Conservation (phyloP, 148 eudicot genomes). For the Cornus kousa region DNA sequence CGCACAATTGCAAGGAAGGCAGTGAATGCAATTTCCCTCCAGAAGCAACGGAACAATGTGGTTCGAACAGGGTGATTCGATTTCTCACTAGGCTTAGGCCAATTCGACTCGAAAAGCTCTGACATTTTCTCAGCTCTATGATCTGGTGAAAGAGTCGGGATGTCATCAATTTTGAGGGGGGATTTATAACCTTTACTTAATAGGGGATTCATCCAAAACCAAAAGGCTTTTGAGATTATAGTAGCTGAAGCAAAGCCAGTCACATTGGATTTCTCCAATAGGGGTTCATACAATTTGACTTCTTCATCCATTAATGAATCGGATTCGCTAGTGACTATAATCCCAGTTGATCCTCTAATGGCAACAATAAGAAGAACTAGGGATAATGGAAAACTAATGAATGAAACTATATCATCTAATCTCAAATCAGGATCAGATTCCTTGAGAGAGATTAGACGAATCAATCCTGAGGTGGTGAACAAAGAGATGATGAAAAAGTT, state of each 20-base stretch:
- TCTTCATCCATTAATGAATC: constrained; percentile 24
- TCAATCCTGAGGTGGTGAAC: constrained; percentile 46
- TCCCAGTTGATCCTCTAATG: constrained; percentile 63
- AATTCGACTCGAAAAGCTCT: constrained; percentile 58
- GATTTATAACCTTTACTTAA: constrained; percentile 65
- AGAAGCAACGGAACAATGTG: constrained; percentile 74
- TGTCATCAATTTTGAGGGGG: constrained; percentile 59
- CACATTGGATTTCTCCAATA: constrained; percentile 41
- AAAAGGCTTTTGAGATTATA: constrained; percentile 59
- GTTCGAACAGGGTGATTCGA: constrained; percentile 69
- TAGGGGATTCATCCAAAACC: constrained; percentile 84
- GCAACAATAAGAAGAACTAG: constrained; percentile 42
- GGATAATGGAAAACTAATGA: constrained; percentile 44
- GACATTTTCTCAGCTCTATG: constrained; percentile 76
- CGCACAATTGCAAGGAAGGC: constrained; percentile 74
- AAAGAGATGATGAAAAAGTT: constrained; percentile 43
- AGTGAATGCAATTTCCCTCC: constrained; percentile 69
- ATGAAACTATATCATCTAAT: constrained; percentile 49
- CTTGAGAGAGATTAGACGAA: constrained; percentile 36
- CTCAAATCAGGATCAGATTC: constrained; percentile 26
- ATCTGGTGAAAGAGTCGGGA: constrained; percentile 73
- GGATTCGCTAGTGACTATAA: constrained; percentile 26
- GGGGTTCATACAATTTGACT: constrained; percentile 39
- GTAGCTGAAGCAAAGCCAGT: constrained; percentile 77
- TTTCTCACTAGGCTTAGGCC: constrained; percentile 74